phyloP scores from a whole-genome alignment of 345 rosid species.

The Linum usitatissimum region DNA sequence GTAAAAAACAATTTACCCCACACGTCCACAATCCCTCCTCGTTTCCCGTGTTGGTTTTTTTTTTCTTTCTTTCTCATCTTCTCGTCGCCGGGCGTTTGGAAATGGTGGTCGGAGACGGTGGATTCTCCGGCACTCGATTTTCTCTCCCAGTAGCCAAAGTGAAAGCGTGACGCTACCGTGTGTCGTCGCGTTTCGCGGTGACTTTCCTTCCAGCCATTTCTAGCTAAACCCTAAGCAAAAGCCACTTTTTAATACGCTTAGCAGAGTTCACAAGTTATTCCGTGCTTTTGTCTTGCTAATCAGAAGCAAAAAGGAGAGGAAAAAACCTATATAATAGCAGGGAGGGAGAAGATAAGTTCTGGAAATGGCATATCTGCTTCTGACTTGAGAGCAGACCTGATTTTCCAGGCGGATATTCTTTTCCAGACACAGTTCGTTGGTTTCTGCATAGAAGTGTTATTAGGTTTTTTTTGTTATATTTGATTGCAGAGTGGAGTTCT shows the following conservation, averaged over 20 bases:
- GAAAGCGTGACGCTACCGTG: conserved; percentile 26
- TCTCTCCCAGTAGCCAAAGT: conserved; percentile 10
- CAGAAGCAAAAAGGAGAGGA: conserved; percentile 14
- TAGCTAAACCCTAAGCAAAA: conserved; percentile 18
- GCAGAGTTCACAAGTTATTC: conserved; percentile 60
- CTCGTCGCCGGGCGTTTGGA: conserved; percentile 5
- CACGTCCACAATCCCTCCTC: neutral
- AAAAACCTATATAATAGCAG: conserved; percentile 13
- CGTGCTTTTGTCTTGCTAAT: conserved; percentile 32
- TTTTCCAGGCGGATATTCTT: conserved; percentile 20
- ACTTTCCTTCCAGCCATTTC: conserved; percentile 10
- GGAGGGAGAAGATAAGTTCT: conserved; percentile 8
- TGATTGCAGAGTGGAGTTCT: neutral
- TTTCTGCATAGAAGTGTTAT: conserved; percentile 1
- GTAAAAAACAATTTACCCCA: neutral
- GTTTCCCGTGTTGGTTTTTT: neutral
- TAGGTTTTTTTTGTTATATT: neutral
- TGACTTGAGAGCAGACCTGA: conserved; percentile 18
- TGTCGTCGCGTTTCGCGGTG: conserved; percentile 36
- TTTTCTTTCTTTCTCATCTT: neutral
- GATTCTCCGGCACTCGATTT: conserved; percentile 12
- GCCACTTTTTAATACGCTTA: conserved; percentile 20
- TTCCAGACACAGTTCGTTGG: conserved; percentile 20
- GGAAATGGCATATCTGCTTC: conserved; percentile 4
- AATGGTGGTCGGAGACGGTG: conserved; percentile 13